A percentile compares a stretch with the other conserved stretches of the same genome.
phyloP scores from a whole-genome alignment of 1,139 yeast species.

The Eremothecium coryli region DNA sequence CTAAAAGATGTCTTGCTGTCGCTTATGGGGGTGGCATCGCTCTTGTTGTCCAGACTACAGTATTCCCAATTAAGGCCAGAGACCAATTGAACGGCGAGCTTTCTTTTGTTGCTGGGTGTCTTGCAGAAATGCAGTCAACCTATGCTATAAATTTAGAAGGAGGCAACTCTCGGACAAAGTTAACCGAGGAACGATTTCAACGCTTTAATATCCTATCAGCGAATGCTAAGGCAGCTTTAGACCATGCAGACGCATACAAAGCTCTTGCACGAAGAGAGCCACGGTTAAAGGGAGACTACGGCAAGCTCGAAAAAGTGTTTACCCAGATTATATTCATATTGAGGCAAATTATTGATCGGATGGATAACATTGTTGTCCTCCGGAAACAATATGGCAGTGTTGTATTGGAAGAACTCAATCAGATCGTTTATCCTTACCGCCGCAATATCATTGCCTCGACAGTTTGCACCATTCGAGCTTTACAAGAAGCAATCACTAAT shows the following conservation, averaged over 20 bases:
- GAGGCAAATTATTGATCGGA: conserved; percentile 40
- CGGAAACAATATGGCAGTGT: conserved; percentile 40
- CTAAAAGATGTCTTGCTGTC: conserved; percentile 42
- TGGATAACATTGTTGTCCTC: conserved; percentile 38
- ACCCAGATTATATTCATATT: conserved; percentile 38
- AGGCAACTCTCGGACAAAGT: conserved; percentile 23
- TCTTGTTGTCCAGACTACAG: conserved; percentile 35
- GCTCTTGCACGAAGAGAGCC: conserved; percentile 39
- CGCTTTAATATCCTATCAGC: conserved; percentile 28
- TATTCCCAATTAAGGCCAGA: conserved; percentile 42
- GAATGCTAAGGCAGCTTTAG: conserved; percentile 34
- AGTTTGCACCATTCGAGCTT: conserved; percentile 32
- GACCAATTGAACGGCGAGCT: conserved; percentile 37
- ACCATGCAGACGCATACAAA: conserved; percentile 36
- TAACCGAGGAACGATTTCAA: conserved; percentile 26
- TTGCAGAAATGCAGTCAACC: conserved; percentile 33
- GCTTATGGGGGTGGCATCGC: conserved; percentile 43
- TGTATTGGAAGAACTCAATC: conserved; percentile 37
- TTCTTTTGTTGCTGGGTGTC: conserved; percentile 33
- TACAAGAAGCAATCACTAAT: conserved; percentile 36
- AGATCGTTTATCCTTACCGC: conserved; percentile 36
- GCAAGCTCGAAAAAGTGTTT: conserved; percentile 34
- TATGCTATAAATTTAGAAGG: conserved; percentile 38
- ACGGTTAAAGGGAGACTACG: conserved; percentile 39
- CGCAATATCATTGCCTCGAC: conserved; percentile 38